Conservation (phyloP, 805 yeast species). For the Candida peoriensis region DNA sequence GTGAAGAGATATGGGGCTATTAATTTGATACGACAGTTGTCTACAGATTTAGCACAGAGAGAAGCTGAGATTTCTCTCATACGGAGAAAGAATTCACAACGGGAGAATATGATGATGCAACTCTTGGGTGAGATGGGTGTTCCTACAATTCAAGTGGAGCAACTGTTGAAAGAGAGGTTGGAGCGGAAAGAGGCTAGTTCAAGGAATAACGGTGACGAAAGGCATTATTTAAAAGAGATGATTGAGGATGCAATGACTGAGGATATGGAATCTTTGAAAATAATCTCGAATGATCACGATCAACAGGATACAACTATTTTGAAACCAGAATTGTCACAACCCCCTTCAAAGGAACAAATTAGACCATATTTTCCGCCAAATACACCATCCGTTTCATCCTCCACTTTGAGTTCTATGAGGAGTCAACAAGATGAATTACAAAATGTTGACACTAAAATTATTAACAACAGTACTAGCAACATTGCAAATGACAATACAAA, state of each 20-base stretch:
- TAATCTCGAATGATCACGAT: too few species aligned
- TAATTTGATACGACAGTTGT: conserved; percentile 39
- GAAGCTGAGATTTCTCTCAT: conserved; percentile 40
- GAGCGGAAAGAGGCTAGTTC: conserved; percentile 3
- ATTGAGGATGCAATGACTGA: conserved; percentile 29
- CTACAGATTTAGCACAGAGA: conserved; percentile 41
- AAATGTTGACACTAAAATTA: too few species aligned
- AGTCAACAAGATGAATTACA: too few species aligned
- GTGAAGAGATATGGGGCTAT: conserved; percentile 29
- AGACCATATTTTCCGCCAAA: conserved; percentile 21
- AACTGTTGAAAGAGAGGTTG: conserved; percentile 21
- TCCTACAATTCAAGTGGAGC: conserved; percentile 32
- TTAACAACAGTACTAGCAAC: too few species aligned
- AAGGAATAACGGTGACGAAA: conserved; percentile 3
- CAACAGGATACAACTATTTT: too few species aligned
- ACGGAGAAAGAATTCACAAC: conserved; percentile 27
- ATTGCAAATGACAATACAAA: too few species aligned
- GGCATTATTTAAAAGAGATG: conserved; percentile 23
- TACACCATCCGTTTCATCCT: too few species aligned
- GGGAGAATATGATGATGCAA: conserved; percentile 31
- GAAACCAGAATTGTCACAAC: too few species aligned
- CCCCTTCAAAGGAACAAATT: conserved; percentile 6
- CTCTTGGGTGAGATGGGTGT: conserved; percentile 34
- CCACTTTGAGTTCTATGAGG: too few species aligned
- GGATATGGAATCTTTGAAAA: conserved; percentile 7